These are phyloP conservation scores for Hemileia vastatrix DNA, from an alignment of 1,284 basidiomycete genomes.

Conservation along the genomic window DNA sequence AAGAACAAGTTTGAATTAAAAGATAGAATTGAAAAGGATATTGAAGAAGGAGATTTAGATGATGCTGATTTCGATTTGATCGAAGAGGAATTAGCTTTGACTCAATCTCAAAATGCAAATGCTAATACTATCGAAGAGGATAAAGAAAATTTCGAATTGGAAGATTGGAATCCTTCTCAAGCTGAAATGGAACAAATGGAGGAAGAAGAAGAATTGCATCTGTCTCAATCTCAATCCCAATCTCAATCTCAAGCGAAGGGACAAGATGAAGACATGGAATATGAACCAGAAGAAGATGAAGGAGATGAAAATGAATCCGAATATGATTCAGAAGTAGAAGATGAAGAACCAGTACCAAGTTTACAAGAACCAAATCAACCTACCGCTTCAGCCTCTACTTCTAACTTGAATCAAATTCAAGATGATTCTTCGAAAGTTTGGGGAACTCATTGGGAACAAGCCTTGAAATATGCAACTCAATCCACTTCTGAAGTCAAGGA, in stretches of 20 bases:
- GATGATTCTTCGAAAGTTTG: no score
- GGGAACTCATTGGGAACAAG: background rate
- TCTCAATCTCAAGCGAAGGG: background rate
- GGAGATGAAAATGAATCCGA: background rate
- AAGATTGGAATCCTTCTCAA: background rate
- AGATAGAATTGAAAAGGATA: background rate
- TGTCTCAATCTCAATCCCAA: background rate
- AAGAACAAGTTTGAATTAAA: background rate
- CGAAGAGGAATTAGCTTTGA: background rate
- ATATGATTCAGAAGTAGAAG: background rate
- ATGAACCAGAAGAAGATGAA: background rate
- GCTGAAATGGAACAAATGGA: background rate
- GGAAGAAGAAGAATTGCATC: background rate
- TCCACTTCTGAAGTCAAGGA: background rate
- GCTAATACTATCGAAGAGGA: background rate
- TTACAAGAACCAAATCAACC: background rate
- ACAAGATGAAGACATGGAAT: background rate
- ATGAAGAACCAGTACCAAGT: background rate
- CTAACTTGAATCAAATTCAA: background rate
- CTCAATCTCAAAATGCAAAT: background rate
- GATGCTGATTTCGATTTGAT: background rate
- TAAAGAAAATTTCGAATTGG: background rate
- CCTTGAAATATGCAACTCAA: background rate
- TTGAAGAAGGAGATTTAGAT: background rate
- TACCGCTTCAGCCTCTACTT: background rate